Evolutionary conservation across 768 basidiomycete species (phyloP).

Genomic region (Lepiota brunneoincarnata): DNA sequence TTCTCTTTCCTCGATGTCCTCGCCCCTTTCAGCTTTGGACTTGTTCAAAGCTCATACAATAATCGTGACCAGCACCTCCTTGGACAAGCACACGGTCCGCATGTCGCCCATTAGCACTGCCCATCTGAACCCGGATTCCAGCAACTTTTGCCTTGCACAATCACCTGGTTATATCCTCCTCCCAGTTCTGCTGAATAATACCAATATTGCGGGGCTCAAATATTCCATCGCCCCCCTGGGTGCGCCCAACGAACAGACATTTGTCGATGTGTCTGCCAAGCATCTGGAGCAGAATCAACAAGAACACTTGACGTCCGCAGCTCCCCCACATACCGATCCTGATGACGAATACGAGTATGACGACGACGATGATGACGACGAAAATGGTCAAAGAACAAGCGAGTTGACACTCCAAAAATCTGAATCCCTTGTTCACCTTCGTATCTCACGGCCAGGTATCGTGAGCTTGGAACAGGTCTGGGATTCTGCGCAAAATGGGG

Average conservation of each 20-base stretch:
- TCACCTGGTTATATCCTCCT: constrained; percentile 57
- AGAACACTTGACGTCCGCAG: constrained; percentile 40
- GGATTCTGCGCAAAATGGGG: constrained; percentile 68
- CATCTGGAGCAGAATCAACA: constrained; percentile 59
- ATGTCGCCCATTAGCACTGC: constrained; percentile 95
- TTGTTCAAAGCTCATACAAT: constrained; percentile 39
- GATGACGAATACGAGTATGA: constrained; percentile 78
- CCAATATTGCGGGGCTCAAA: constrained; percentile 63
- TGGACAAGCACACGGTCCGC: constrained; percentile 86
- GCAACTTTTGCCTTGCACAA: constrained; percentile 70
- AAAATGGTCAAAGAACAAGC: constrained; percentile 31
- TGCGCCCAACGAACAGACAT: constrained; percentile 34
- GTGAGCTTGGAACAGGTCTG: constrained; percentile 72
- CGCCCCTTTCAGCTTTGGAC: constrained; percentile 46
- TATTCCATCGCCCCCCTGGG: constrained; percentile 75
- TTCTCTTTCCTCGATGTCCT: constrained; percentile 50
- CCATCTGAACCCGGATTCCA: constrained; percentile 73
- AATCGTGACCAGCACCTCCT: constrained; percentile 59
- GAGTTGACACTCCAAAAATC: constrained; percentile 55
- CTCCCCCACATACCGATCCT: constrained; percentile 43
- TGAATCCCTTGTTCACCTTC: constrained; percentile 72
- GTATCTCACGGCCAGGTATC: constrained; percentile 68
- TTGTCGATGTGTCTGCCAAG: constrained; percentile 54
- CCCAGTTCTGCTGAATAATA: constrained; percentile 89
- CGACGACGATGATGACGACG: constrained; percentile 49